Percentiles rank a stretch among this genome's conserved stretches.
Conservation (phyloP, 345 rosid genomes). For the Eucalyptus globulus region DNA sequence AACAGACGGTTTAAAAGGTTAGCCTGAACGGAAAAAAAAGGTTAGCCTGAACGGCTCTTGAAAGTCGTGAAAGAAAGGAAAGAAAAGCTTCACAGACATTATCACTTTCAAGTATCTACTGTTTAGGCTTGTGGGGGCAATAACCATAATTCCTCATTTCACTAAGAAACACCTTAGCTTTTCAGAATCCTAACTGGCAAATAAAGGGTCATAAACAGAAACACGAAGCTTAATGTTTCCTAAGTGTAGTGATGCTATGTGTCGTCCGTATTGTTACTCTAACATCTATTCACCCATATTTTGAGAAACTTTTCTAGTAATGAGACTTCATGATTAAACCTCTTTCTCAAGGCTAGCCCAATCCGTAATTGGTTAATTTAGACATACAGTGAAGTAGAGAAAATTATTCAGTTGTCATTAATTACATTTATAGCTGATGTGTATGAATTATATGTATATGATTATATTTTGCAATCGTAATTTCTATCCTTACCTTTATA, state of each 20-base stretch:
- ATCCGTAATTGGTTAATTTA: not conserved
- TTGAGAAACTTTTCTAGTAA: not conserved
- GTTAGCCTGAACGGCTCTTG: not conserved
- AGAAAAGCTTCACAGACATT: not conserved
- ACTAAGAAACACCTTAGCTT: not conserved
- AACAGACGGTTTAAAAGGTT: not conserved
- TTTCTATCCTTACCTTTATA: not conserved
- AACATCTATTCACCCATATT: not conserved
- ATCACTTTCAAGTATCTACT: not conserved
- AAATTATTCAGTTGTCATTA: not conserved
- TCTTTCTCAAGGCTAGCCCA: not conserved
- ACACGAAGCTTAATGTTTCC: not conserved
- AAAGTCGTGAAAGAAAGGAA: slow-evolving; percentile 8
- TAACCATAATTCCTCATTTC: not conserved
- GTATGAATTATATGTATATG: not conserved
- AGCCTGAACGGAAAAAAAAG: too few relatives aligned
- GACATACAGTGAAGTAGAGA: not conserved
- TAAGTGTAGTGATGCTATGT: not conserved
- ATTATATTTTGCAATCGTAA: not conserved
- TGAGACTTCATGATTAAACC: not conserved
- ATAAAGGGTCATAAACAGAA: not conserved
- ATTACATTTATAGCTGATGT: not conserved
- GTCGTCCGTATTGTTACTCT: not conserved
- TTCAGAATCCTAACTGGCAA: not conserved
- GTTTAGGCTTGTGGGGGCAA: not conserved